Evolutionary conservation across 768 basidiomycete species (phyloP).

Genomic region (Boletus pseudopeckii): DNA sequence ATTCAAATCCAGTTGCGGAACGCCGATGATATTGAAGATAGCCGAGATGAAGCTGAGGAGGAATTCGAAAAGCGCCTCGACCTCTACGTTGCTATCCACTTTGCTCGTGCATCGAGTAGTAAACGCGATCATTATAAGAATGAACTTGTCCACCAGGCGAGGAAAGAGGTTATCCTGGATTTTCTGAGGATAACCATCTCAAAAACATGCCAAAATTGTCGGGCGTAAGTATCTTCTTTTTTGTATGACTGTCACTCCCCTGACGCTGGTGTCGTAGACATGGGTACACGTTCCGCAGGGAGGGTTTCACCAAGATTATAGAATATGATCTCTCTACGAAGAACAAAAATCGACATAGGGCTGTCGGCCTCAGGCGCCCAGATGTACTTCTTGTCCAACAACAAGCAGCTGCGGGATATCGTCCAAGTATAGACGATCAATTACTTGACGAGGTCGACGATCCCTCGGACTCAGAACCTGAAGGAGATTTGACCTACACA

Average conservation of each 20-base stretch:
- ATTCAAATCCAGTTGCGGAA: conserved; percentile 43
- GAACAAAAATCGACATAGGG: conserved; percentile 60
- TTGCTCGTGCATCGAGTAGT: conserved; percentile 43
- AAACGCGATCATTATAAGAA: conserved; percentile 88
- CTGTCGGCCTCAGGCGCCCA: conserved; percentile 60
- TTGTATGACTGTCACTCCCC: not conserved
- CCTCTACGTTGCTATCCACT: conserved; percentile 57
- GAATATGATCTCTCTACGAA: conserved; percentile 86
- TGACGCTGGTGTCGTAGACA: conserved; percentile 41
- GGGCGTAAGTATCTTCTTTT: conserved; percentile 57
- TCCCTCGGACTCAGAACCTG: conserved; percentile 47
- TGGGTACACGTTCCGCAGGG: conserved; percentile 88
- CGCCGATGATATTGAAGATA: conserved; percentile 37
- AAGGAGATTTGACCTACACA: conserved; percentile 45
- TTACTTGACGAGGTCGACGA: conserved; percentile 45
- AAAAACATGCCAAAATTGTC: conserved; percentile 82
- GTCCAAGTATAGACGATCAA: conserved; percentile 23
- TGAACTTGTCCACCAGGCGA: conserved; percentile 77
- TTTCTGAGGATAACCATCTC: conserved; percentile 68
- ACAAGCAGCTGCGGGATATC: conserved; percentile 25
- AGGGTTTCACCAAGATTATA: conserved; percentile 90
- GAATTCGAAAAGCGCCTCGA: conserved; percentile 63
- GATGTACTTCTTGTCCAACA: conserved; percentile 64
- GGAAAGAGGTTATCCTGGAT: conserved; percentile 78
- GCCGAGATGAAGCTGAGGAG: conserved; percentile 53